Percentiles rank a stretch among this genome's conserved stretches.
These are phyloP conservation scores for Vicia faba DNA, from an alignment of 306 rosid genomes.

Conservation along the genomic window DNA sequence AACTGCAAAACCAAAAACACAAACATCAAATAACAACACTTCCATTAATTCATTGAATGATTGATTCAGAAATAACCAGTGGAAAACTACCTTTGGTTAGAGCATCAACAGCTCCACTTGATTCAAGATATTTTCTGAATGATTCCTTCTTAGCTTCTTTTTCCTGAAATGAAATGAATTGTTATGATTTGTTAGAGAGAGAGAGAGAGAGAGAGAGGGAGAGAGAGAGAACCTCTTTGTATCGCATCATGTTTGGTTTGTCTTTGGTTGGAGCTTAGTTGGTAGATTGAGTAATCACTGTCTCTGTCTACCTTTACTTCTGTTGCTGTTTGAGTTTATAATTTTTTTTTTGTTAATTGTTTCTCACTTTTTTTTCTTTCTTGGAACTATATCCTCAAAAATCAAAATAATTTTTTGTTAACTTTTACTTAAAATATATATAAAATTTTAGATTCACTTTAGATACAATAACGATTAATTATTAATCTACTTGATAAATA, in stretches of 20 bases:
- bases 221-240: constrained; percentile 58
- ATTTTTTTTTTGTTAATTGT: too few relatives aligned
- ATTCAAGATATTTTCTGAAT: constrained; percentile 88
- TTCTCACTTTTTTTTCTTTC: too few relatives aligned
- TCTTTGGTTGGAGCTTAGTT: not conserved
- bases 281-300: not conserved
- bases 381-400: too few relatives aligned
- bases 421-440: too few relatives aligned
- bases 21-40: not conserved
- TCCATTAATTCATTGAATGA: not conserved
- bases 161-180: constrained; percentile 47
- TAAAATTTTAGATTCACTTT: too few relatives aligned
- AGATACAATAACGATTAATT: too few relatives aligned
- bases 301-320: too few relatives aligned
- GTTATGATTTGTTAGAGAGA: not conserved
- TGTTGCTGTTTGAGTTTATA: too few relatives aligned
- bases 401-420: too few relatives aligned
- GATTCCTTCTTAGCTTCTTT: constrained; percentile 92
- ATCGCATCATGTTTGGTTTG: constrained; percentile 55
- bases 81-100: constrained; percentile 72
- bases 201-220: not conserved
- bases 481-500: too few relatives aligned
- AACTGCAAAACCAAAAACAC: constrained; percentile 49
- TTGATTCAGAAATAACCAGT: too few relatives aligned
- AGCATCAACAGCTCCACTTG: constrained; percentile 90